These are phyloP conservation scores for Neotropicomus parvogracilis DNA, from an alignment of 1,284 basidiomycete species.

Conservation along the genomic window DNA sequence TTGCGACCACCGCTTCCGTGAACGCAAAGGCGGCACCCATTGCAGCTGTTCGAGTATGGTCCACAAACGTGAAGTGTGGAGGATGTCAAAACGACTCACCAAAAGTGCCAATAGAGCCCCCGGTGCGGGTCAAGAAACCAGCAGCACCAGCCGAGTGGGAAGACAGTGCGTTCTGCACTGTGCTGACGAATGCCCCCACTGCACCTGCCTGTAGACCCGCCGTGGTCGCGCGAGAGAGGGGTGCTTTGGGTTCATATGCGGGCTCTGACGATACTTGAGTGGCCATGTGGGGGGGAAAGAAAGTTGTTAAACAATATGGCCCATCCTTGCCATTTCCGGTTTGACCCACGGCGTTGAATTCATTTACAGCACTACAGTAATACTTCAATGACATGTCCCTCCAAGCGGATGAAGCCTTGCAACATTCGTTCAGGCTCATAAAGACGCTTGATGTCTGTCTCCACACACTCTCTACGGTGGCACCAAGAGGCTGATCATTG, in stretches of 20 bases:
- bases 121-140: constrained; percentile 35
- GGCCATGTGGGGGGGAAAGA: constrained; percentile 26
- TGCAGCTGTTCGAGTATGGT: constrained; percentile 60
- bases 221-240: constrained; percentile 56
- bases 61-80: constrained; percentile 70
- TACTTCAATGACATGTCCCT: constrained; percentile 7
- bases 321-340: constrained; percentile 31
- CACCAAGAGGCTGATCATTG: constrained; percentile 10
- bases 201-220: constrained; percentile 68
- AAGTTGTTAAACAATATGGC: too few relatives aligned
- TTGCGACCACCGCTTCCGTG: constrained; percentile 79
- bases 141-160: constrained; percentile 49
- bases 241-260: constrained; percentile 55
- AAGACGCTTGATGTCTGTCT: constrained; percentile 31
- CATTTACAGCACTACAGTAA: too few relatives aligned
- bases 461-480: not conserved
- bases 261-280: constrained; percentile 32
- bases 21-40: constrained; percentile 87
- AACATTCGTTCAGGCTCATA: constrained; percentile 24
- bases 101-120: constrained; percentile 71
- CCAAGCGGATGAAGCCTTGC: not conserved
- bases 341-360: not conserved
- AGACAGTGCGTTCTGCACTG: constrained; percentile 82
- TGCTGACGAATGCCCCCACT: constrained; percentile 75
- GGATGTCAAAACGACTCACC: constrained; percentile 78